Evolutionary conservation across 1,284 basidiomycete genomes (phyloP).

Genomic region (Uromyces viciae-fabae): DNA sequence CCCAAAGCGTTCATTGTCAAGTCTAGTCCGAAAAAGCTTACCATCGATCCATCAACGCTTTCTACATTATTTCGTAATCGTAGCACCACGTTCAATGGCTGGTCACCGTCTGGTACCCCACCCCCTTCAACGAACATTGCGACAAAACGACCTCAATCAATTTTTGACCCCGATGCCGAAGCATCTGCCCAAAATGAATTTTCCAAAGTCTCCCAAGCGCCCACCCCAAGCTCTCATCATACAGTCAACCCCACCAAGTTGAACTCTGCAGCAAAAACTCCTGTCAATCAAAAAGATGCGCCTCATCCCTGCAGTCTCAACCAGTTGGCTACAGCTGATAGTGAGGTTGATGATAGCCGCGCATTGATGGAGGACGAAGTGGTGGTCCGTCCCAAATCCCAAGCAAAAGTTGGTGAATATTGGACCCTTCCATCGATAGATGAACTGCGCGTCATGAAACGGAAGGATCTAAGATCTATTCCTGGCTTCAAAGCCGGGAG

Average conservation of each 20-base stretch:
- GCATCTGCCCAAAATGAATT: conserved; percentile 24
- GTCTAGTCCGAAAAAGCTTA: conserved; percentile 43
- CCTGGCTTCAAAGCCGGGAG: conserved; percentile 78
- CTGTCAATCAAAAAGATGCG: background rate
- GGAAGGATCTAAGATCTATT: conserved; percentile 69
- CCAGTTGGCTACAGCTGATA: background rate
- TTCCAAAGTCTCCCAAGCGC: conserved; percentile 16
- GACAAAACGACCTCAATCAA: conserved; percentile 4
- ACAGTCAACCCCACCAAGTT: background rate
- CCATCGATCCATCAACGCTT: conserved; percentile 39
- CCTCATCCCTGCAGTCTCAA: background rate
- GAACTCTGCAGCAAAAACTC: conserved; percentile 1
- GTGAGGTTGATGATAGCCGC: background rate
- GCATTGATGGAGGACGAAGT: conserved; percentile 33
- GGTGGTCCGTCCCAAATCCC: conserved; percentile 30
- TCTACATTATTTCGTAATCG: conserved; percentile 34
- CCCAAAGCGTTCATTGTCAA: conserved; percentile 44
- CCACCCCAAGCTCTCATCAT: background rate
- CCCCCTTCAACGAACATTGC: conserved; percentile 19
- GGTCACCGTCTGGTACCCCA: conserved; percentile 34
- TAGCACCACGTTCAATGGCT: conserved; percentile 34
- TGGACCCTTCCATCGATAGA: conserved; percentile 74
- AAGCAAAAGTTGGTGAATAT: conserved; percentile 73
- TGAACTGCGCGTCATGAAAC: conserved; percentile 66
- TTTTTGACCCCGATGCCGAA: conserved; percentile 45